These are phyloP conservation scores for Medicago ruthenica DNA, from an alignment of 306 rosid genomes.

Conservation along the genomic window DNA sequence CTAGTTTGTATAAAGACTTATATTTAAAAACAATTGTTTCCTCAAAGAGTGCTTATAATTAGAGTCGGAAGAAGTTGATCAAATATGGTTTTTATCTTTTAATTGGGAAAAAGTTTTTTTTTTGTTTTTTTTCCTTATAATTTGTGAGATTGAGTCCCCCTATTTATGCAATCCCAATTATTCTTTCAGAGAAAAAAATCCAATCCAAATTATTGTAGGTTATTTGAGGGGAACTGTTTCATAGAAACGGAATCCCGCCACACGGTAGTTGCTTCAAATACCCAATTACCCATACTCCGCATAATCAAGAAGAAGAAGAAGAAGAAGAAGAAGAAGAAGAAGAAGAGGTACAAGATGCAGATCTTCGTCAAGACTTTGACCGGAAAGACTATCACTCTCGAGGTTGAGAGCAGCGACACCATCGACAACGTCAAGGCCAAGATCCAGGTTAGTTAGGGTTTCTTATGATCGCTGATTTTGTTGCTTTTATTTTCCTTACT, in stretches of 20 bases:
- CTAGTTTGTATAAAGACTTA: too few relatives aligned
- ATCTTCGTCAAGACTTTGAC: slow-evolving; percentile 64
- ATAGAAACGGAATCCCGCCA: background rate
- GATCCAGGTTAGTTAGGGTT: slow-evolving; percentile 55
- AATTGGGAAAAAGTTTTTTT: too few relatives aligned
- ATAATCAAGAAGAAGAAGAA: background rate
- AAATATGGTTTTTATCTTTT: too few relatives aligned
- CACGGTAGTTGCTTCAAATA: slow-evolving; percentile 4
- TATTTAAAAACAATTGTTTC: too few relatives aligned
- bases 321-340: background rate
- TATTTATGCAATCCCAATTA: too few relatives aligned
- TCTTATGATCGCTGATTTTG: background rate
- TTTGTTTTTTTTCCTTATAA: too few relatives aligned
- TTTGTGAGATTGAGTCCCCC: too few relatives aligned
- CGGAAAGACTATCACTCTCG: slow-evolving; percentile 61
- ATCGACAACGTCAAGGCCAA: slow-evolving; percentile 64
- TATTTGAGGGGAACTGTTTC: too few relatives aligned
- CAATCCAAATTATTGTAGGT: too few relatives aligned
- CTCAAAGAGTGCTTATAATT: too few relatives aligned
- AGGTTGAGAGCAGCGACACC: slow-evolving; percentile 63
- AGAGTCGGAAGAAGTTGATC: too few relatives aligned
- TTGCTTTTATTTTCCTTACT: background rate
- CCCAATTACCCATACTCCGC: background rate
- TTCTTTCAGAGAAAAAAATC: too few relatives aligned
- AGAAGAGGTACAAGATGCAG: slow-evolving; percentile 50